These are phyloP conservation scores for Westerdykella ornata DNA, from an alignment of 2,329 filamentous ascomycete species.

Conservation along the genomic window DNA sequence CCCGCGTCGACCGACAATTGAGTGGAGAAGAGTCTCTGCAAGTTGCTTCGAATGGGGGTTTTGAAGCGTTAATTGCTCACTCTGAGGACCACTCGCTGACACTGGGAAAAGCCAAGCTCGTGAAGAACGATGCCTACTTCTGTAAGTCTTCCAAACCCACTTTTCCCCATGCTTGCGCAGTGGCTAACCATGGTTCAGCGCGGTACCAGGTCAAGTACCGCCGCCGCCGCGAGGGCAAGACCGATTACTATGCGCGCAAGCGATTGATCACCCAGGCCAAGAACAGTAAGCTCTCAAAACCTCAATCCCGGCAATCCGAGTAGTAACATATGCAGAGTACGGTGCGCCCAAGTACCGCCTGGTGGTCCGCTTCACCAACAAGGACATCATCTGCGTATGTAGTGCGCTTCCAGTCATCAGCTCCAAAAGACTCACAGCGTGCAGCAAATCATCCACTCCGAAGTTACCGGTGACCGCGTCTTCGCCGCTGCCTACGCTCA, in stretches of 20 bases:
- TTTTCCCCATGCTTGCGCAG: conserved; percentile 7
- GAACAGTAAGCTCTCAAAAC: conserved; percentile 56
- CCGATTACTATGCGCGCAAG: conserved; percentile 96
- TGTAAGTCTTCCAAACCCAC: conserved; percentile 54
- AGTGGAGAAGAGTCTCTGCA: conserved; percentile 47
- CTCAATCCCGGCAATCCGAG: too few species aligned
- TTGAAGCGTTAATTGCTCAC: conserved; percentile 99
- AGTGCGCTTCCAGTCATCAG: too few species aligned
- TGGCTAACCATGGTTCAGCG: conserved; percentile 46
- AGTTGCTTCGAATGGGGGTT: conserved; percentile 81
- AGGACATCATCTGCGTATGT: conserved; percentile 70
- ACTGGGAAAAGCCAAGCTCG: conserved; percentile 69
- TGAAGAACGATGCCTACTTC: conserved; percentile 99
- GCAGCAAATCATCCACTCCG: conserved; percentile 82
- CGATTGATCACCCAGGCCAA: conserved; percentile 99
- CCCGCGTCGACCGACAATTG: conserved; percentile 26
- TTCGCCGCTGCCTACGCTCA: conserved; percentile 78
- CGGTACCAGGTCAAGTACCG: conserved; percentile 99
- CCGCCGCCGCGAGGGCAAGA: conserved; percentile 93
- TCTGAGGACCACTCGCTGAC: conserved; percentile 51
- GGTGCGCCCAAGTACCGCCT: conserved; percentile 99
- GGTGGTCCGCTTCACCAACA: conserved; percentile 98
- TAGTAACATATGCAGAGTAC: conserved; percentile 55
- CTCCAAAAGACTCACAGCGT: too few species aligned
- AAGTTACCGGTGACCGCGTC: conserved; percentile 67